Conservation (phyloP, 1,284 basidiomycete genomes). For the Wallemia mellicola region DNA sequence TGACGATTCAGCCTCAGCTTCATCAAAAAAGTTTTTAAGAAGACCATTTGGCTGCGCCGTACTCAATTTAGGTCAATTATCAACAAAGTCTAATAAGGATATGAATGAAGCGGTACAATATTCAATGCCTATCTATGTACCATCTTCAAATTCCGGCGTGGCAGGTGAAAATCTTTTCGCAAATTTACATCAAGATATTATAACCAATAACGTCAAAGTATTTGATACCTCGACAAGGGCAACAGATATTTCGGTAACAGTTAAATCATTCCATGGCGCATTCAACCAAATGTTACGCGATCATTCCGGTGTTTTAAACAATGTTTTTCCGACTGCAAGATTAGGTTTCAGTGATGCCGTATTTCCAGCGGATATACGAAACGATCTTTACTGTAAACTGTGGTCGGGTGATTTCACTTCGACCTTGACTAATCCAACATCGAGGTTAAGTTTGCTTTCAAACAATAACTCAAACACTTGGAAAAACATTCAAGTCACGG, state of each 20-base stretch:
- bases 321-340: constrained; percentile 47
- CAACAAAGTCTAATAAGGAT: constrained; percentile 26
- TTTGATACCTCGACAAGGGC: constrained; percentile 59
- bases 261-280: constrained; percentile 66
- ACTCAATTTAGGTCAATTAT: constrained; percentile 46
- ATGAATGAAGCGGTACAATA: constrained; percentile 25
- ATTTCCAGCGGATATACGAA: constrained; percentile 67
- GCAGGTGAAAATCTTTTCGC: constrained; percentile 56
- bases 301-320: constrained; percentile 59
- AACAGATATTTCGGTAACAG: constrained; percentile 56
- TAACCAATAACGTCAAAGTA: constrained; percentile 43
- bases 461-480: constrained; percentile 5
- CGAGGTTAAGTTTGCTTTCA: constrained; percentile 3
- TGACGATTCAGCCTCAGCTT: background rate
- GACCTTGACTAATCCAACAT: constrained; percentile 17
- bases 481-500: constrained; percentile 58
- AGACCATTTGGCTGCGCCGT: constrained; percentile 84
- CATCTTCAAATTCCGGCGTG: constrained; percentile 16
- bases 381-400: constrained; percentile 72
- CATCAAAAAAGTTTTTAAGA: constrained; percentile 22
- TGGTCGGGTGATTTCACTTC: constrained; percentile 59
- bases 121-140: constrained; percentile 64
- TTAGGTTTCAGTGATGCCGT: constrained; percentile 95
- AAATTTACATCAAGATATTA: constrained; percentile 81
- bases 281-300: constrained; percentile 42